phyloP scores from a whole-genome alignment of 257 asterid genomes.

The Ilex asprella region DNA sequence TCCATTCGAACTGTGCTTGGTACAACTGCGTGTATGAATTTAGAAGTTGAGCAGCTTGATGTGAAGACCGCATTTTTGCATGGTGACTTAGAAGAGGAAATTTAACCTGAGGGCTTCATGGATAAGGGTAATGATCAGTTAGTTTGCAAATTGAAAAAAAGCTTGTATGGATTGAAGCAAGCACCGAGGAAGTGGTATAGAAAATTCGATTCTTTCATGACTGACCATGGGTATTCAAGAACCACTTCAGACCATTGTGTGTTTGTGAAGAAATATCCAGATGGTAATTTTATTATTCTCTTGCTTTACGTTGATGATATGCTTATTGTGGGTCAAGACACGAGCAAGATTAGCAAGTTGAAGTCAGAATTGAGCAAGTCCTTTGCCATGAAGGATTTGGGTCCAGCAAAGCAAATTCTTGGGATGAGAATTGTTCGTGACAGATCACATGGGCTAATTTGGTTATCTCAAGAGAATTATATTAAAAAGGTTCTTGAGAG shows the following conservation, averaged over 20 bases:
- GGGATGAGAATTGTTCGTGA: not conserved
- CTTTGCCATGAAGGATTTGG: conserved; percentile 8
- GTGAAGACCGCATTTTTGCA: not conserved
- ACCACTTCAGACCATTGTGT: conserved; percentile 4
- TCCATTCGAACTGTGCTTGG: not conserved
- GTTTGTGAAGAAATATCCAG: not conserved
- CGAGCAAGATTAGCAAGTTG: too few relatives aligned
- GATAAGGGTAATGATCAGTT: not conserved
- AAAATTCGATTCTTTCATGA: not conserved
- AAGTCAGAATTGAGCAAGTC: conserved; percentile 1
- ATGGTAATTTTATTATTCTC: not conserved
- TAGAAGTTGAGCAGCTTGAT: not conserved
- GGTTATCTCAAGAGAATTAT: not conserved
- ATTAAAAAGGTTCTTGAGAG: too few relatives aligned
- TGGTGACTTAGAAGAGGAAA: not conserved
- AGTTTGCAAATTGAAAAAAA: not conserved
- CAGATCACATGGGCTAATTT: not conserved
- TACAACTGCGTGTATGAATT: too few relatives aligned
- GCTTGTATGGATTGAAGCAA: not conserved
- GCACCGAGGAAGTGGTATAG: not conserved
- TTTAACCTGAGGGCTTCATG: not conserved
- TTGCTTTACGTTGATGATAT: not conserved
- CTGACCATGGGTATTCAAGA: not conserved
- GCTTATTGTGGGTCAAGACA: not conserved
- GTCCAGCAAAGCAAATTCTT: not conserved